Evolutionary conservation across 2,329 filamentous ascomycete species (phyloP).

Genomic region (Sarocladium brachiariae): DNA sequence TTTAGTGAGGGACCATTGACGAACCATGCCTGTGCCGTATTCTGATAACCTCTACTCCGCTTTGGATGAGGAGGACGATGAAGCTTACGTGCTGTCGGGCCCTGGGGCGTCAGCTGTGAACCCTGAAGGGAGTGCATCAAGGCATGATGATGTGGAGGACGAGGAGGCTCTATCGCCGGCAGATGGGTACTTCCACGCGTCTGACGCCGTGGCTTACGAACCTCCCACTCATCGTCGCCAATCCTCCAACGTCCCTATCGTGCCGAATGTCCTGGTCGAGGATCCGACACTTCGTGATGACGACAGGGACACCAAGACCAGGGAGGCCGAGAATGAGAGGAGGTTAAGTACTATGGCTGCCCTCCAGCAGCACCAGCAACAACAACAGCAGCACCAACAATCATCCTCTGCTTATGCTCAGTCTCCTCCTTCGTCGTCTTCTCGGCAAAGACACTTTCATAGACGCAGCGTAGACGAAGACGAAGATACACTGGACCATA

Average conservation of each 20-base stretch:
- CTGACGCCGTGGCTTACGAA: constrained; percentile 18
- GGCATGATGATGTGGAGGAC: constrained; percentile 1
- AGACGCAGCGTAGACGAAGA: constrained; percentile 20
- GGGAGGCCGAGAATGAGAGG: constrained; percentile 37
- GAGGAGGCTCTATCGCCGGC: constrained; percentile 38
- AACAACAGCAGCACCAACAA: constrained; percentile 10
- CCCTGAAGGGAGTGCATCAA: constrained; percentile 7
- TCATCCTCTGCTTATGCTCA: constrained; percentile 8
- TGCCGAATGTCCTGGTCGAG: constrained; percentile 42
- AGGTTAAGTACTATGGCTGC: constrained; percentile 20
- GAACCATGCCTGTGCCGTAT: constrained; percentile 37
- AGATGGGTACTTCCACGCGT: constrained; percentile 44
- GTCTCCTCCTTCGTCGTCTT: constrained; percentile 8
- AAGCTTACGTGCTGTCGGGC: constrained; percentile 13
- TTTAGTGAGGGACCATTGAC: no score
- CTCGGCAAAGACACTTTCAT: constrained; percentile 11
- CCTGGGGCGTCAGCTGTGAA: neutral
- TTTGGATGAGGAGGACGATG: constrained; percentile 28
- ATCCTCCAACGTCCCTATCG: constrained; percentile 30
- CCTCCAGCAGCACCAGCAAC: constrained; percentile 10
- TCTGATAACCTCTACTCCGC: constrained; percentile 41
- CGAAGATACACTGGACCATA: constrained; percentile 8
- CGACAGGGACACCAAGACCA: constrained; percentile 32
- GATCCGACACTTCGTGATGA: constrained; percentile 38
- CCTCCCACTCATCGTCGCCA: constrained; percentile 7